These are phyloP conservation scores for Fennellomyces sp. DNA, from an alignment of 371 early-diverging fungal genomes.

Conservation along the genomic window DNA sequence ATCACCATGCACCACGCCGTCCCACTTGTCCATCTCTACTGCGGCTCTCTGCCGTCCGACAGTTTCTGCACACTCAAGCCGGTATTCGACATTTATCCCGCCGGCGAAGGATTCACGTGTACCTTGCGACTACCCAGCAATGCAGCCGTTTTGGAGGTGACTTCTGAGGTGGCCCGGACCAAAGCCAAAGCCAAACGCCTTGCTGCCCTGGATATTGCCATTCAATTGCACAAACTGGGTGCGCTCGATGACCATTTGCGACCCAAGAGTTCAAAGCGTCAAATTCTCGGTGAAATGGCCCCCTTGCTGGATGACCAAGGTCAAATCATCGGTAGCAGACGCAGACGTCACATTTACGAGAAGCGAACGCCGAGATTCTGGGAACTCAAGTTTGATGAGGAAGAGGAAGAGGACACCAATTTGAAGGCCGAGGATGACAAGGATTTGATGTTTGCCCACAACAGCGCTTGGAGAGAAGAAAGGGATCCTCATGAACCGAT, in stretches of 20 bases:
- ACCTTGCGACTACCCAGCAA: constrained; percentile 65
- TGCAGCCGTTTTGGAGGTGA: constrained; percentile 60
- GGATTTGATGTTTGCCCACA: constrained; percentile 3
- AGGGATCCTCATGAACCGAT: too few species aligned
- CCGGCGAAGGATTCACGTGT: constrained; percentile 47
- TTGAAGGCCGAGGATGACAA: neutral
- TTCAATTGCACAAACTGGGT: constrained; percentile 62
- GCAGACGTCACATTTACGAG: constrained; percentile 40
- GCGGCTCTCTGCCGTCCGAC: constrained; percentile 64
- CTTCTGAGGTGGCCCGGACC: constrained; percentile 57
- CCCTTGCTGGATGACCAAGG: constrained; percentile 48
- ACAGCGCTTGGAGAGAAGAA: too few species aligned
- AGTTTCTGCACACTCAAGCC: constrained; percentile 53
- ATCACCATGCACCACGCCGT: constrained; percentile 68
- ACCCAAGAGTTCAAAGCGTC: constrained; percentile 46
- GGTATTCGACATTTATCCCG: constrained; percentile 35
- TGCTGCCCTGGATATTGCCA: constrained; percentile 74
- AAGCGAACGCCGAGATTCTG: constrained; percentile 47
- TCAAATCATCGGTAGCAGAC: constrained; percentile 47
- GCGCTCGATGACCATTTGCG: constrained; percentile 78
- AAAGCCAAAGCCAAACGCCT: constrained; percentile 72
- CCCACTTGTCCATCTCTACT: constrained; percentile 64
- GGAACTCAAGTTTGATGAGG: constrained; percentile 30
- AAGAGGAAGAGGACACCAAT: constrained; percentile 10
- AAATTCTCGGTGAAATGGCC: constrained; percentile 46